Base-by-base conservation (phyloP, 352 stramenopile species). In the Phytophthora sansomeana region DNA sequence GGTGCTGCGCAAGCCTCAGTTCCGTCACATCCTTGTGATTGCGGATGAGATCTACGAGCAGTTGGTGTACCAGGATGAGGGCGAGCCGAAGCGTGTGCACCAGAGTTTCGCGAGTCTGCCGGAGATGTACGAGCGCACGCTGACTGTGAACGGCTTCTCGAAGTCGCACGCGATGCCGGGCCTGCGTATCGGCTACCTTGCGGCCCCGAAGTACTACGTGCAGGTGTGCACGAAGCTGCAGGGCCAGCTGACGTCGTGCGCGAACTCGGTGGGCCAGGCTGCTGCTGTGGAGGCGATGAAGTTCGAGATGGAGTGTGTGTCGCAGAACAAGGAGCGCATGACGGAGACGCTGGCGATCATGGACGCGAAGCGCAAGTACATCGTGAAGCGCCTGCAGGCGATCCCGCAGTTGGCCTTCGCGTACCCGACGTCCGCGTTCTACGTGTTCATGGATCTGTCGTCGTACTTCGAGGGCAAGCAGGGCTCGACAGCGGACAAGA, bases 141-240 rank as follows among this genome's bases (percentile, higher is more conserved):
- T 98, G 33, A 90, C 96, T n/a, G 74, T 99, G 26, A 99, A 99
- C 69, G 97, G 97, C 3, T 99, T 99, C 64, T 98, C 90, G 50
- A 99, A 99, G 83, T 92, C 89, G 28, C 92, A 98, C 69, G 96
- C 96, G 32, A 99, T 99, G 97, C 98, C 96, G 5, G 97, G 97
- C 30, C 93, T 98, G 35, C 81, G 96, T 54, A 83, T 99, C 58
- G 2, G n/a, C n/a, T n/a, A n/a, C n/a, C n/a, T n/a, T n/a, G n/a
- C n/a, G n/a, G n/a, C n/a, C n/a, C n/a, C n/a, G n/a, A n/a, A n/a
- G n/a, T n/a, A n/a, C n/a, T n/a, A n/a, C n/a, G n/a, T n/a, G n/a
- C n/a, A n/a, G n/a, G n/a, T n/a, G n/a, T n/a, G n/a, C n/a, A n/a
- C n/a, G n/a, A n/a, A n/a, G n/a, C n/a, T n/a, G n/a, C n/a, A n/a